Evolutionary conservation across 805 yeast species (phyloP).

Genomic region (Candida awuae): DNA sequence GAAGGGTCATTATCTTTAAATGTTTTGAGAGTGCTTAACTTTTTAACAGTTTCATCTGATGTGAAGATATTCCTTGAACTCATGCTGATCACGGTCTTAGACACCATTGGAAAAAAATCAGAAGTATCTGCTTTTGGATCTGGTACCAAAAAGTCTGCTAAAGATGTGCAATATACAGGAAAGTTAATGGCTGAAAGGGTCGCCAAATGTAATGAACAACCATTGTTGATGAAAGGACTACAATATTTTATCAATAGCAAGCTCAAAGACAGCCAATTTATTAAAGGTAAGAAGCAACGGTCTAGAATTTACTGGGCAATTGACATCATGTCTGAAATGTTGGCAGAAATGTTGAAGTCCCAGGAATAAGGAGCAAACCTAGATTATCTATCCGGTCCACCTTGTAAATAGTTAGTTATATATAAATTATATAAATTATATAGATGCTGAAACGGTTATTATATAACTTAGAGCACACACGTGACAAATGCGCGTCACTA

Average conservation of each 20-base stretch:
- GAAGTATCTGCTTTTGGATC: slow-evolving; percentile 41
- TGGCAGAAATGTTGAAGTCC: slow-evolving; percentile 31
- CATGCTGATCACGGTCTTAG: slow-evolving; percentile 58
- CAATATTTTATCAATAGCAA: slow-evolving; percentile 48
- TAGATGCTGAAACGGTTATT: too few species aligned
- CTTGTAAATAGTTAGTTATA: too few species aligned
- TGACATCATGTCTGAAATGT: slow-evolving; percentile 44
- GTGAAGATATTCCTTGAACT: slow-evolving; percentile 66
- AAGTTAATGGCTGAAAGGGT: slow-evolving; percentile 29
- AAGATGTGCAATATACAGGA: slow-evolving; percentile 29
- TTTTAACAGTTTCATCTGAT: slow-evolving; percentile 56
- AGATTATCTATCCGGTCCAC: too few species aligned
- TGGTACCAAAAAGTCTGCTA: slow-evolving; percentile 28
- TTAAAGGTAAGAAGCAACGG: slow-evolving; percentile 46
- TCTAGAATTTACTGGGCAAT: slow-evolving; percentile 63
- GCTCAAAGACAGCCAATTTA: slow-evolving; percentile 38
- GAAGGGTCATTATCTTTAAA: slow-evolving; percentile 71
- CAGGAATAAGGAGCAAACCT: slow-evolving; percentile 9
- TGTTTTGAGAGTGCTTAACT: slow-evolving; percentile 62
- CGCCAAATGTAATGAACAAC: slow-evolving; percentile 50
- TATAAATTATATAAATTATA: too few species aligned
- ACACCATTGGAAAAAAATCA: slow-evolving; percentile 54
- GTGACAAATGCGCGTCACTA: too few species aligned
- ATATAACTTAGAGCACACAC: too few species aligned
- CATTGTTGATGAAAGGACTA: slow-evolving; percentile 55